Percentiles rank a stretch among this genome's conserved stretches.
Conservation (phyloP, 2,329 filamentous ascomycete genomes). For the Claviceps humidiphila region DNA sequence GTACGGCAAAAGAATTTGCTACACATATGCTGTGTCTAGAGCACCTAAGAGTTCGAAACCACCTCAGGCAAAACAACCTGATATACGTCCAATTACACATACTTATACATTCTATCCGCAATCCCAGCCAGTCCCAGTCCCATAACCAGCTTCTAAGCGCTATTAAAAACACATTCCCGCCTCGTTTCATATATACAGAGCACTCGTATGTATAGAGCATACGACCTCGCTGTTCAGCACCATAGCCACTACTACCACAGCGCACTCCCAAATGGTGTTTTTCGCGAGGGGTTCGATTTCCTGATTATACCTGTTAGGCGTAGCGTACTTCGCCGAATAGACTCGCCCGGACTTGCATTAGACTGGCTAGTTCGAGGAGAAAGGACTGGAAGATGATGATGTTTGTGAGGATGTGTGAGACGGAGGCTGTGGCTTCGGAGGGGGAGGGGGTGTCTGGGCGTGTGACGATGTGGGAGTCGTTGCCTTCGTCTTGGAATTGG, state of each 20-base stretch:
- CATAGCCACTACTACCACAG: neutral
- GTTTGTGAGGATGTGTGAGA: conserved; percentile 71
- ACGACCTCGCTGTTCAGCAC: neutral
- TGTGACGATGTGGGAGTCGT: neutral
- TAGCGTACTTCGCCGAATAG: conserved; percentile 67
- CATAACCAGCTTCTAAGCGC: neutral
- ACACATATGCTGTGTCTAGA: too few species aligned
- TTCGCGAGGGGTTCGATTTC: neutral
- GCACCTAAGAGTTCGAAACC: neutral
- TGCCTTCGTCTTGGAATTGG: conserved; percentile 9
- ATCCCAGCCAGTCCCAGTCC: neutral
- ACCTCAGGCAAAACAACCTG: neutral
- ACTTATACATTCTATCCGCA: neutral
- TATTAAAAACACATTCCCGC: neutral
- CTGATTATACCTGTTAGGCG: conserved; percentile 11
- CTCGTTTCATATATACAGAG: neutral
- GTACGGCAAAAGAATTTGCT: too few species aligned
- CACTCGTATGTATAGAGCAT: neutral
- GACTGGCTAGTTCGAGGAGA: conserved; percentile 59
- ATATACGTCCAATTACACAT: conserved; percentile 1
- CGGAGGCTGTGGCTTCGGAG: conserved; percentile 38
- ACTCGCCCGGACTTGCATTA: conserved; percentile 61
- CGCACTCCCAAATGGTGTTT: neutral
- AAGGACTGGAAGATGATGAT: conserved; percentile 70
- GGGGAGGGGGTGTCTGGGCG: neutral